Base-by-base conservation (phyloP, 2,329 filamentous ascomycete genomes). In the Phialocephala sp. region DNA sequence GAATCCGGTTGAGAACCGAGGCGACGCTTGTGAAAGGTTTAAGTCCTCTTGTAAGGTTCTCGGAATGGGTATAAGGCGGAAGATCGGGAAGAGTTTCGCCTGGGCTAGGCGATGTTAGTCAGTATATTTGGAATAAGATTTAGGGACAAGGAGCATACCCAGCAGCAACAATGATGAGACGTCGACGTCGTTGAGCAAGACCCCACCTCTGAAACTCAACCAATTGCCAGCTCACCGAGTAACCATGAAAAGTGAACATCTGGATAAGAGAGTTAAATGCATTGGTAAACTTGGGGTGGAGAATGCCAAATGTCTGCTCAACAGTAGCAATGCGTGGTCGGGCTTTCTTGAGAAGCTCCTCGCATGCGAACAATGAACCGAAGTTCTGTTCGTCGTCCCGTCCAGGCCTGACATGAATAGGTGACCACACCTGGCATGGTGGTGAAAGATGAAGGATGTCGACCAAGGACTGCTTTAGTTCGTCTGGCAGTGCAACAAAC, bases 371-470 rank as follows among this genome's bases (percentile, higher is more conserved):
- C 0, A 88, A 73, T 0, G 82, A 80, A 1, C 87, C 86, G 0
- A 86, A 87, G 69, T 95, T 95, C 0, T 78, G 81, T 0, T 91
- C 89, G 45, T 93, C 88, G n/a, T 87, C 82, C 5, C 80, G 79
- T 0, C 85, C 83, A 0, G 76, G 69, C 0, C 81, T 75, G 0
- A 91, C 93, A 64, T 95, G 89, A 0, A 88, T 89, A 0, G 87
- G 86, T 0, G 91, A 94, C 74, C 88, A 94, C 0, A 84, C 86
- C 71, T 94, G 91, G 60, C 93, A 96, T 0, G 92, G 92, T 0
- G 91, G 91, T 0, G 89, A 92, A 0, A 93, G 77, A 69, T 96
- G 92, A 0, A 92, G 78, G 0, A 94, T 78, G 69, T 94, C 91
- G 0, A 89, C 84, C 12, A 65, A 77, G 5, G 82, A 41, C 11